A percentile compares a stretch with the other conserved stretches of the same genome.
phyloP scores from a whole-genome alignment of 495 filamentous ascomycete genomes.

The Mytilinidion resinicola region DNA sequence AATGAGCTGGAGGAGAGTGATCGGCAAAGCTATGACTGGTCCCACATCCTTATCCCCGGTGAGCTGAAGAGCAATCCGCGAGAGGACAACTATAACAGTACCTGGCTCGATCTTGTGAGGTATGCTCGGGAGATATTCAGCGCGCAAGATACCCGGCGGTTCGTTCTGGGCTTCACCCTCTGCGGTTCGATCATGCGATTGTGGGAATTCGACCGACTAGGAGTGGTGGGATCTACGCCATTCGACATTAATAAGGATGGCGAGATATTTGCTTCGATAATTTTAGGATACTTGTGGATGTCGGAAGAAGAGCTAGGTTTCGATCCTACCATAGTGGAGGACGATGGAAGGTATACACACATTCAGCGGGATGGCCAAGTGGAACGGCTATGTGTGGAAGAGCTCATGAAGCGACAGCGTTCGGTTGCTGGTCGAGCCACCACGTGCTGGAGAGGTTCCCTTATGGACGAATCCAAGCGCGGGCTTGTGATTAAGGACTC shows the following conservation, averaged over 20 bases:
- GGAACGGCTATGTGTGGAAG: slow-evolving; percentile 12
- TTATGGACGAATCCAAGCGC: neutral
- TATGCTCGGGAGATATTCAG: slow-evolving; percentile 22
- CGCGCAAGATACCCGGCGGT: slow-evolving; percentile 15
- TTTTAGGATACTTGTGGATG: slow-evolving; percentile 20
- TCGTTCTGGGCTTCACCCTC: slow-evolving; percentile 14
- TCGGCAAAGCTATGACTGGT: slow-evolving; percentile 10
- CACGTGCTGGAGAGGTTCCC: slow-evolving; percentile 17
- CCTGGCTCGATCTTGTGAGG: slow-evolving; percentile 19
- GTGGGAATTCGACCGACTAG: slow-evolving; percentile 17
- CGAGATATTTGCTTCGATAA: slow-evolving; percentile 12
- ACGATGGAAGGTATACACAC: slow-evolving; percentile 5
- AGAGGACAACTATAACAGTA: slow-evolving; percentile 20
- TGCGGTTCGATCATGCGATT: slow-evolving; percentile 26
- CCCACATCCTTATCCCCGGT: slow-evolving; percentile 14
- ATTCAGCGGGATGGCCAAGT: slow-evolving; percentile 15
- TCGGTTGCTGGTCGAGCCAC: slow-evolving; percentile 18
- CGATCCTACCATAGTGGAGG: slow-evolving; percentile 14
- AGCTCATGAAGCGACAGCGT: slow-evolving; percentile 14
- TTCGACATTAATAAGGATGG: slow-evolving; percentile 21
- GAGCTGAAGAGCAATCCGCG: slow-evolving; percentile 24
- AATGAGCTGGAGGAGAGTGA: slow-evolving; percentile 8
- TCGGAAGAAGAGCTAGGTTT: slow-evolving; percentile 19
- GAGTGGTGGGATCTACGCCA: slow-evolving; percentile 14
- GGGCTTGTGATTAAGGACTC: slow-evolving; percentile 29